Evolutionary conservation across 164 flowering plant species (phyloP).

Genomic region (Echeveria elegans): DNA sequence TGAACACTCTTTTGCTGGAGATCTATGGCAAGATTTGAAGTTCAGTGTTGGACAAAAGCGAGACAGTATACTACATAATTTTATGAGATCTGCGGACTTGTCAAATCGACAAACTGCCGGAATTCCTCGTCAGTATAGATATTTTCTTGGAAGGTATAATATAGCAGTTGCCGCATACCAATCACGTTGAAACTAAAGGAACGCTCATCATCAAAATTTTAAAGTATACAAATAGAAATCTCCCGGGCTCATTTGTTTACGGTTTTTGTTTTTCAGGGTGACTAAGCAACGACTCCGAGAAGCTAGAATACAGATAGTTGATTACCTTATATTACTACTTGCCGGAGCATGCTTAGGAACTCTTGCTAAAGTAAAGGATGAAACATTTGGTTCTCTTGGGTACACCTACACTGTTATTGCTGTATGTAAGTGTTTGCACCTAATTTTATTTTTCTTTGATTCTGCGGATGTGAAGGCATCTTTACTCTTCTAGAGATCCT

Average conservation of each 20-base stretch:
- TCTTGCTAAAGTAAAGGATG: slow-evolving; percentile 13
- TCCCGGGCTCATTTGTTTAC: not conserved
- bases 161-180: not conserved
- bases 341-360: slow-evolving; percentile 14
- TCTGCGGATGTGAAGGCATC: no score
- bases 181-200: not conserved
- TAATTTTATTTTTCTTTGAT: not conserved
- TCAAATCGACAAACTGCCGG: slow-evolving; percentile 69
- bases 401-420: slow-evolving; percentile 15
- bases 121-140: slow-evolving; percentile 47
- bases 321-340: slow-evolving; percentile 13
- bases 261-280: slow-evolving; percentile 7
- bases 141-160: slow-evolving; percentile 78
- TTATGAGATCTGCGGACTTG: slow-evolving; percentile 45
- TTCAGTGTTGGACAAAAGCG: slow-evolving; percentile 40
- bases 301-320: slow-evolving; percentile 13
- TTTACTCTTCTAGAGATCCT: not conserved
- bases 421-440: slow-evolving; percentile 11
- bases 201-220: not conserved
- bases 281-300: slow-evolving; percentile 13
- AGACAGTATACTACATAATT: slow-evolving; percentile 47
- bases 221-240: not conserved
- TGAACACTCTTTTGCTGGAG: slow-evolving; percentile 63
- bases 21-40: slow-evolving; percentile 68
- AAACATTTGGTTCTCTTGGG: slow-evolving; percentile 14